Evolutionary conservation across 208 protist species (phyloP), one percentile per base, ranked within the genome.

Genomic region (Herpetomonas muscarum): DNA sequence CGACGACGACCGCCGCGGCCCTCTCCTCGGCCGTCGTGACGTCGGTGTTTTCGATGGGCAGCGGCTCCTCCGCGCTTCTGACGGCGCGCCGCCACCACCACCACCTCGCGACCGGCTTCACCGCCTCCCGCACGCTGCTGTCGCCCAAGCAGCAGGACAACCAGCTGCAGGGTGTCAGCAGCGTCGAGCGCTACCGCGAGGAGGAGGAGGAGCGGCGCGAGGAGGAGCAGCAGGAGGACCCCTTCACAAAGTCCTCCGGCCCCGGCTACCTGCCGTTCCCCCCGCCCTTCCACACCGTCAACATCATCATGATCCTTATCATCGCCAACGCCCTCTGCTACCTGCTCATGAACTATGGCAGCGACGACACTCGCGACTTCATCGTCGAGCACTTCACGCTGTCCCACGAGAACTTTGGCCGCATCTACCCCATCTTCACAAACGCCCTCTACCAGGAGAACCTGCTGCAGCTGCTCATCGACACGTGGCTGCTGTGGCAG

Each of bases 351-450:
- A 76, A 70, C 64, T 85, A 80, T 26, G 77, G 77, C 56, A 90
- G 58, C 49, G 82, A 91, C 64, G 79, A 94, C 61, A 52, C 76
- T 53, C 74, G 82, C 26, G 87, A 94, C 55, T 90, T 89, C 44
- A 66, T 94, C 4, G 81, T 94, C 2, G 84, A 92, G 62, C 85
- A 94, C 74, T 92, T 87, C 56, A 94, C 87, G 3, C 73, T 94
- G 1, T 92, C 84, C 19, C 81, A 85, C 58, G 87, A 90, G 47
- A 94, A 94, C 69, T 83, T 68, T 32, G 59, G 64, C 46, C 61
- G 67, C 28, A 71, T 94, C 44, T 94, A 94, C 67, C 87, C 87
- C 2, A 63, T 94, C 67, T 85, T 93, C 63, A 94, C 87, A 32
- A 87, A 88, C 71, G 71, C 74, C 41, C 67, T 94, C 48, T 94